Conservation (phyloP, 768 basidiomycete species). For the Auricularia auricula-judae region DNA sequence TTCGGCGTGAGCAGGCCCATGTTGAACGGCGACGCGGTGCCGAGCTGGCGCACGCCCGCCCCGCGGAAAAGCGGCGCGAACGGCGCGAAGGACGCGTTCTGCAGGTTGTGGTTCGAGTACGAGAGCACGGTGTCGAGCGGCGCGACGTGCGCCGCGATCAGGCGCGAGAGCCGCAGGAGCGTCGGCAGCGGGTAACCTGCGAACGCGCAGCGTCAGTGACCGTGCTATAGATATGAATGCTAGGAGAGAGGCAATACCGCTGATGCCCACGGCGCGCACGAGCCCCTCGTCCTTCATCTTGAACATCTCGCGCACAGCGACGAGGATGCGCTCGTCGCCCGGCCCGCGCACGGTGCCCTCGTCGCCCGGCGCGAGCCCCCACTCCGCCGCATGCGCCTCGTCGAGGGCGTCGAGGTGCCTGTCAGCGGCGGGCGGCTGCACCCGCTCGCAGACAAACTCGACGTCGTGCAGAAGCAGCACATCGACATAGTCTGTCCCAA, state of each 20-base stretch:
- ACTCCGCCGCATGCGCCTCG: conserved; percentile 37
- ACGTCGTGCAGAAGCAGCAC: conserved; percentile 76
- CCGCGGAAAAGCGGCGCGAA: conserved; percentile 46
- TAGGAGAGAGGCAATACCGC: conserved; percentile 35
- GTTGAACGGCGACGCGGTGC: conserved; percentile 73
- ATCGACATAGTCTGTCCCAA: conserved; percentile 72
- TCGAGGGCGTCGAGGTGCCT: conserved; percentile 10
- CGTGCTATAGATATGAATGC: not conserved
- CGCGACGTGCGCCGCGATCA: conserved; percentile 52
- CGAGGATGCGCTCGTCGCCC: conserved; percentile 63
- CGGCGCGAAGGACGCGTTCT: conserved; percentile 48
- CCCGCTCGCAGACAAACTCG: conserved; percentile 53
- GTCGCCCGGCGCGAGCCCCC: conserved; percentile 52
- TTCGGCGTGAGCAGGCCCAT: conserved; percentile 65
- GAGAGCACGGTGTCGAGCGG: conserved; percentile 73
- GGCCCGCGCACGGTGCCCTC: conserved; percentile 48
- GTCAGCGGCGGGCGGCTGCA: conserved; percentile 37
- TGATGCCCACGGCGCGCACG: conserved; percentile 65
- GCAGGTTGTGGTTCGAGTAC: conserved; percentile 71
- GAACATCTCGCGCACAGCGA: conserved; percentile 53
- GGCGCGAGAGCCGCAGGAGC: conserved; percentile 69
- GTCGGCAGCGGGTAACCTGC: conserved; percentile 74
- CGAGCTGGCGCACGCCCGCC: conserved; percentile 54
- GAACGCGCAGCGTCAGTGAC: not conserved
- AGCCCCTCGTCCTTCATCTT: conserved; percentile 63